Conservation (phyloP, 1,284 basidiomycete species). For the Ustilago shanxiensis region DNA sequence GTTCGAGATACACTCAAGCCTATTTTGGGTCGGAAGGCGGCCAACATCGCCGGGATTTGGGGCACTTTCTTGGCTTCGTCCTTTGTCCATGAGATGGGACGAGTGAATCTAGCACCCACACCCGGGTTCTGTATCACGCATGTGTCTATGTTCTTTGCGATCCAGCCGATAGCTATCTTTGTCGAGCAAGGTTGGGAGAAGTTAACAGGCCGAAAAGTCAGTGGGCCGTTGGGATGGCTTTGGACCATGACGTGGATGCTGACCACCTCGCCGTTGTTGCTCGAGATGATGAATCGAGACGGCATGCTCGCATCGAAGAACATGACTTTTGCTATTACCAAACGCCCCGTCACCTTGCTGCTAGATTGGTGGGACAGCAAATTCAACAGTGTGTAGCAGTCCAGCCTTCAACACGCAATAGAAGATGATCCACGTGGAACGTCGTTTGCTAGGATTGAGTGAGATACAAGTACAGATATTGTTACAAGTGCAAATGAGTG, state of each 20-base stretch:
- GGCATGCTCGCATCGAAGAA: conserved; percentile 19
- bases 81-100: conserved; percentile 39
- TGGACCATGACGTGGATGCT: conserved; percentile 32
- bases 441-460: not conserved
- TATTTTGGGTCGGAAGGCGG: conserved; percentile 12
- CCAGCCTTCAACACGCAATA: not conserved
- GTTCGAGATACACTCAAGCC: conserved; percentile 4
- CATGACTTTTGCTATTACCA: conserved; percentile 13
- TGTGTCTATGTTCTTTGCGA: conserved; percentile 26
- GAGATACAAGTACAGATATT: conserved; percentile 38
- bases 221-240: conserved; percentile 33
- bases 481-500: conserved; percentile 24
- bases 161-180: conserved; percentile 31
- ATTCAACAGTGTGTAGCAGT: conserved; percentile 7
- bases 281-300: conserved; percentile 15
- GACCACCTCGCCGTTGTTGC: conserved; percentile 14
- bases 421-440: not conserved
- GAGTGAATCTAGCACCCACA: conserved; percentile 13
- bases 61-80: conserved; percentile 40
- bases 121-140: conserved; percentile 8
- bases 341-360: conserved; percentile 3
- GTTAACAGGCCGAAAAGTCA: conserved; percentile 15
- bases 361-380: conserved; percentile 32
- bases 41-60: conserved; percentile 19
- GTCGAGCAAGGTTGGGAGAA: conserved; percentile 27